Base-by-base conservation (phyloP, 2,329 filamentous ascomycete genomes). In the Alternaria metachromatica region DNA sequence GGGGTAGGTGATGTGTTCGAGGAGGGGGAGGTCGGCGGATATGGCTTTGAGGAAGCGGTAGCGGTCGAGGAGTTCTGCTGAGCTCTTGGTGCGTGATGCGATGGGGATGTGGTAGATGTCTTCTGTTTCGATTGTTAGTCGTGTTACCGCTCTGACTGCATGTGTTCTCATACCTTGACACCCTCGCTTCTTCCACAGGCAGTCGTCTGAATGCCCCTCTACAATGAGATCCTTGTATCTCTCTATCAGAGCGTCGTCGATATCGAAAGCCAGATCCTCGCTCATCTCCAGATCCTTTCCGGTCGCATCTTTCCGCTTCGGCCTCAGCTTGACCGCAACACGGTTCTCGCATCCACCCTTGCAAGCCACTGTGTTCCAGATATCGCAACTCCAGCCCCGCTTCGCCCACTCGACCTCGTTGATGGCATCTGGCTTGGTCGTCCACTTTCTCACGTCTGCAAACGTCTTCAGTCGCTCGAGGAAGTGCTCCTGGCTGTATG, bases 361-460 rank as follows among this genome's bases (percentile, higher is more conserved):
- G 78, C 96, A 99, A 18, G 89, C 88, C 15, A 98, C 93, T 5
- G 92, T 92, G 80, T 97, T 94, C 75, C 76, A 79, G 1, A 67
- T 70, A 49, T 91, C 89, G 73, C 95, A 97, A 5, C 90, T 86
- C 95, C 96, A 99, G 1, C 95, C 95, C 62, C 92, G 85, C 83
- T 95, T 97, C 1, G 94, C 94, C 96, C 96, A 99, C 78, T 94
- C 91, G 8, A 97, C 89, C 81, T 98, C 96, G 76, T 89, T 93
- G 71, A 98, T 90, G 33, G 85, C 86, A 56, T 94, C 88, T 0
- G 96, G 94, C 78, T 98, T 98, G 0, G 93, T 92, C n/a, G 92
- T 91, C 95, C 95, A 99, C 77, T 92, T 88, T 58, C 93, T 96
- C 51, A 98, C 89, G 70, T 95, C 93, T 75, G 95, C 92, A 76